A percentile compares a stretch with the other conserved stretches of the same genome.
Conservation (phyloP, 2,329 filamentous ascomycete genomes). For the Neurospora crassa region DNA sequence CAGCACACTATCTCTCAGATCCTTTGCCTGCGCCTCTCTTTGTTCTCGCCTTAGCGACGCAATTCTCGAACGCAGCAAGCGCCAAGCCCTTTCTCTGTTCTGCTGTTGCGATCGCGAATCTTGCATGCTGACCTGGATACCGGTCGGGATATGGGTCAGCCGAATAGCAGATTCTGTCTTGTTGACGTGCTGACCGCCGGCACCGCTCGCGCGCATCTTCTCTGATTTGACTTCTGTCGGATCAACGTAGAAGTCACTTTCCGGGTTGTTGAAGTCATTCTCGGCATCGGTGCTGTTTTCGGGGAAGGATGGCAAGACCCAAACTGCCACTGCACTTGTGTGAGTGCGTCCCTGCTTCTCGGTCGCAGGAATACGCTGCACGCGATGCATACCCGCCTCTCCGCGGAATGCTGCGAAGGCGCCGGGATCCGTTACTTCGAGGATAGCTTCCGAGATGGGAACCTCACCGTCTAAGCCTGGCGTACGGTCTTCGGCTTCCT, state of each 20-base stretch:
- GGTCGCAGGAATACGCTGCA: constrained; percentile 86
- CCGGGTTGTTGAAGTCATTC: constrained; percentile 67
- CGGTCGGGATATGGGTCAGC: constrained; percentile 81
- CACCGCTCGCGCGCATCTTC: constrained; percentile 84
- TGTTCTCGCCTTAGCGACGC: constrained; percentile 73
- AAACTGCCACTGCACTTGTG: constrained; percentile 83
- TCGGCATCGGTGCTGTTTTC: constrained; percentile 38
- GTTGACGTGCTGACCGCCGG: constrained; percentile 96
- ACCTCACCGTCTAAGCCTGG: constrained; percentile 48
- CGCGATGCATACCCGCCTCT: constrained; percentile 90
- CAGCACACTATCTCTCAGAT: constrained; percentile 67
- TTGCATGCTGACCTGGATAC: constrained; percentile 82
- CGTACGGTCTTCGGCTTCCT: constrained; percentile 57
- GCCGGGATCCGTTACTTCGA: constrained; percentile 68
- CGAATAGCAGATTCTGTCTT: constrained; percentile 95
- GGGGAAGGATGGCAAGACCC: constrained; percentile 81
- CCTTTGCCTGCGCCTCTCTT: constrained; percentile 69
- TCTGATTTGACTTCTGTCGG: constrained; percentile 74
- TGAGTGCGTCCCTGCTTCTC: constrained; percentile 88
- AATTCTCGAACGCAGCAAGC: constrained; percentile 68
- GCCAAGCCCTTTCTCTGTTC: constrained; percentile 84
- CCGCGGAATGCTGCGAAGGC: constrained; percentile 75
- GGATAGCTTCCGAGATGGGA: constrained; percentile 74
- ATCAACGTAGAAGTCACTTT: constrained; percentile 85
- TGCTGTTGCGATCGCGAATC: constrained; percentile 83